These are phyloP conservation scores for Alnus glutinosa DNA, from an alignment of 306 rosid genomes.

Conservation along the genomic window DNA sequence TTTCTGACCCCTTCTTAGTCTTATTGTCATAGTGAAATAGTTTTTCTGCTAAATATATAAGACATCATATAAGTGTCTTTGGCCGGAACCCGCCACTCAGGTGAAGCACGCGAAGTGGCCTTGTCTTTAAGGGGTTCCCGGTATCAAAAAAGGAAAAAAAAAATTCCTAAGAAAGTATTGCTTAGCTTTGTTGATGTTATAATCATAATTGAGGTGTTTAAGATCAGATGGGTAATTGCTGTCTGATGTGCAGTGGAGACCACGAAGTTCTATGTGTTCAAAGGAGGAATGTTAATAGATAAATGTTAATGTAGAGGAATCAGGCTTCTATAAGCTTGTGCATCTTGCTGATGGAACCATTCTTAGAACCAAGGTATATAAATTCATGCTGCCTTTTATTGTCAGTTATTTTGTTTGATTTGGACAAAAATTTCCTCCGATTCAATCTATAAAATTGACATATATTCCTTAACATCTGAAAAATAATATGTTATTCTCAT, in stretches of 20 bases:
- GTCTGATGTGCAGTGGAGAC: constrained; percentile 22
- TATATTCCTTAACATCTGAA: no score
- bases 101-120: no score
- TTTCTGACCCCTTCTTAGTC: no score
- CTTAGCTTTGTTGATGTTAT: neutral
- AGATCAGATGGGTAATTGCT: neutral
- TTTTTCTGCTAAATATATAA: no score
- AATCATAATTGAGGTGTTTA: neutral
- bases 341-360: constrained; percentile 68
- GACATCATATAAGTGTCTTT: neutral
- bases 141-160: no score
- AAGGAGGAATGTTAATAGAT: constrained; percentile 22
- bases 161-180: neutral
- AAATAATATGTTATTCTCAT: no score
- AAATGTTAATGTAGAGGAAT: constrained; percentile 60
- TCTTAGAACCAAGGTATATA: constrained; percentile 56
- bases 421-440: no score
- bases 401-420: neutral
- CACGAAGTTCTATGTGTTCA: constrained; percentile 55
- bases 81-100: neutral
- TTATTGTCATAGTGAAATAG: no score
- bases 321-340: constrained; percentile 50
- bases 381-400: neutral
- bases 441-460: no score
- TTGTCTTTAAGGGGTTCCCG: no score